Percentiles rank a stretch among this genome's conserved stretches.
Evolutionary conservation across 1,284 basidiomycete species (phyloP).

Genomic region (Tilletia horrida): DNA sequence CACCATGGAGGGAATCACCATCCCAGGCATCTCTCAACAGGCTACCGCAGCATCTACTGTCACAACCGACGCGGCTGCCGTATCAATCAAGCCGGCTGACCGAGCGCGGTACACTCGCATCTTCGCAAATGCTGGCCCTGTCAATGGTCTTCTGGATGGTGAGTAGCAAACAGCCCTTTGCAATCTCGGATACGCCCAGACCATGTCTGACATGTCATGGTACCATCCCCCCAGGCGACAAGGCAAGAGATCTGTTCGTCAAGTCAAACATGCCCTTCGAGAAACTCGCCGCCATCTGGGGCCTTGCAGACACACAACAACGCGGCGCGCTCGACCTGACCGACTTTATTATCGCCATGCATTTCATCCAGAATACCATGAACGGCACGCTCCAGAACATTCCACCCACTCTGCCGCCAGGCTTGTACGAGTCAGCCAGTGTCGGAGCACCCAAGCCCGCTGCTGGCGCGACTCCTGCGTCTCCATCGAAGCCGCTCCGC

Average conservation of each 20-base stretch:
- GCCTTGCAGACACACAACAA: constrained; percentile 87
- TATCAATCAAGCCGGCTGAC: constrained; percentile 48
- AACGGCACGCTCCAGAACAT: constrained; percentile 68
- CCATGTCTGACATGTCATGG: neutral
- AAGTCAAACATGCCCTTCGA: constrained; percentile 88
- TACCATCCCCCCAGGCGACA: constrained; percentile 63
- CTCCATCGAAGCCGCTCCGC: constrained; percentile 29
- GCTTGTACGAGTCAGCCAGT: constrained; percentile 75
- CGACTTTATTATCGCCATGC: constrained; percentile 95
- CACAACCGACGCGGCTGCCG: constrained; percentile 19
- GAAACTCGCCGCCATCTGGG: constrained; percentile 91
- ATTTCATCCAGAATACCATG: constrained; percentile 85
- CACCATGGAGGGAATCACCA: constrained; percentile 69
- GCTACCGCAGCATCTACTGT: constrained; percentile 26
- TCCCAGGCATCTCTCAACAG: constrained; percentile 52
- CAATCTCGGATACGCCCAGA: neutral
- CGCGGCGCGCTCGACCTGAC: constrained; percentile 82
- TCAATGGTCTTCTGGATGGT: constrained; percentile 59
- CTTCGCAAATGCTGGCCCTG: constrained; percentile 50
- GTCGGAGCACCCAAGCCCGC: constrained; percentile 29
- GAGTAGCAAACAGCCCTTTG: neutral
- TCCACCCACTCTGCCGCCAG: constrained; percentile 76
- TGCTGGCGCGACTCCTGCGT: constrained; percentile 16
- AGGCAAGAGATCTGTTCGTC: constrained; percentile 86
- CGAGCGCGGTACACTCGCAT: constrained; percentile 53